phyloP scores from a whole-genome alignment of 805 yeast species.

The Sugiyamaella floridensis region DNA sequence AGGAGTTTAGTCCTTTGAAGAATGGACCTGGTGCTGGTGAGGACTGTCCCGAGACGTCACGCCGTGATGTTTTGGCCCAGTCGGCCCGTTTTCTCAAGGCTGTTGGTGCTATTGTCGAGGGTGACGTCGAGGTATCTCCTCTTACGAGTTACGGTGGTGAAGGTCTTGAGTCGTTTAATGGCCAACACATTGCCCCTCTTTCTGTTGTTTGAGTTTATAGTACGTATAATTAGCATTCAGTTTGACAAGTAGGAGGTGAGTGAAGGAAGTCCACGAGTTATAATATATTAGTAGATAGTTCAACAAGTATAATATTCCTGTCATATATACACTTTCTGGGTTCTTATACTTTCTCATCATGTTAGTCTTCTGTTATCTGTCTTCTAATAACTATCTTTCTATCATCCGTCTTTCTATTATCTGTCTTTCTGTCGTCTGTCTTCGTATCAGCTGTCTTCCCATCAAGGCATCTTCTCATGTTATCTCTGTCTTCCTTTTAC shows the following conservation, averaged over 20 bases:
- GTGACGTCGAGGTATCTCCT: slow-evolving; percentile 69
- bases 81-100: slow-evolving; percentile 66
- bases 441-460: too few species aligned
- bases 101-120: slow-evolving; percentile 57
- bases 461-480: too few species aligned
- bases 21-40: slow-evolving; percentile 77
- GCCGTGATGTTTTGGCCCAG: slow-evolving; percentile 53
- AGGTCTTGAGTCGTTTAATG: slow-evolving; percentile 40
- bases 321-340: too few species aligned
- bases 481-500: too few species aligned
- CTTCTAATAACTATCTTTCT: too few species aligned
- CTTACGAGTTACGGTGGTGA: slow-evolving; percentile 69
- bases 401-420: too few species aligned
- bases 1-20: slow-evolving; percentile 90
- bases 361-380: too few species aligned
- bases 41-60: slow-evolving; percentile 83
- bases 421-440: too few species aligned
- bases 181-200: slow-evolving; percentile 5
- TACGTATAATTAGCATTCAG: neutral
- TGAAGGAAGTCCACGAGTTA: too few species aligned
- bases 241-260: neutral
- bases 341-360: too few species aligned
- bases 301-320: too few species aligned
- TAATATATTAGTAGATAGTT: too few species aligned
- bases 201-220: slow-evolving; percentile 2